Percentiles rank a stretch among this genome's conserved stretches.
Conservation (phyloP, 305 asterid species). For the Andrographis paniculata region DNA sequence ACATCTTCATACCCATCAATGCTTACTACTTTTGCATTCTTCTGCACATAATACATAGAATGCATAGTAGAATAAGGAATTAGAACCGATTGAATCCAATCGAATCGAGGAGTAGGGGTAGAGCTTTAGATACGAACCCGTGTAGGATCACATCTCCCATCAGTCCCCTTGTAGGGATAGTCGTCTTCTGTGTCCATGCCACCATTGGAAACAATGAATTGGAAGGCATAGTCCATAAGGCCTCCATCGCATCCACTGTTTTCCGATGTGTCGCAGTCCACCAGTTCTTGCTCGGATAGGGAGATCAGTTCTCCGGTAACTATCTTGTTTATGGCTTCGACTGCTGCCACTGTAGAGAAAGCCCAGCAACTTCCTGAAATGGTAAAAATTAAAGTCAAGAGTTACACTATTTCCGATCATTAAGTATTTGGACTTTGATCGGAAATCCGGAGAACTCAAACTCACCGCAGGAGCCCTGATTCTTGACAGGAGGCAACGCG, state of each 20-base stretch:
- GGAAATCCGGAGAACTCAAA: not conserved
- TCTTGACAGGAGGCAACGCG: conserved; percentile 58
- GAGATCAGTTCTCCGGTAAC: conserved; percentile 50
- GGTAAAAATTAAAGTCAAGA: not conserved
- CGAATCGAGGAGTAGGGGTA: no score
- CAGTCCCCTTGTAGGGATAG: conserved; percentile 58
- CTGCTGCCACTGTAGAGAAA: conserved; percentile 71
- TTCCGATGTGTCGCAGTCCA: conserved; percentile 49
- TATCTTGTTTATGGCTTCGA: conserved; percentile 58
- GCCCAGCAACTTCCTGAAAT: conserved; percentile 80
- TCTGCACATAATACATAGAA: conserved; percentile 25
- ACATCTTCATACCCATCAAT: conserved; percentile 77
- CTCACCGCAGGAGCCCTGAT: conserved; percentile 81
- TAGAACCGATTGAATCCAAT: no score
- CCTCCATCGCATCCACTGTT: conserved; percentile 73
- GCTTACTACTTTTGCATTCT: conserved; percentile 57
- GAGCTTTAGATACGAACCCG: conserved; percentile 37
- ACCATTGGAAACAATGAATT: conserved; percentile 59
- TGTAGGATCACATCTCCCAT: conserved; percentile 45
- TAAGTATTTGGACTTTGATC: no score
- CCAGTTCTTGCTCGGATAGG: conserved; percentile 65
- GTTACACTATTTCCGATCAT: no score
- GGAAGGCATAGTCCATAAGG: conserved; percentile 71
- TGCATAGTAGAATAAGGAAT: not conserved
- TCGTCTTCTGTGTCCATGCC: conserved; percentile 75